Evolutionary conservation across 306 rosid genomes (phyloP).

Genomic region (Rosa persica): DNA sequence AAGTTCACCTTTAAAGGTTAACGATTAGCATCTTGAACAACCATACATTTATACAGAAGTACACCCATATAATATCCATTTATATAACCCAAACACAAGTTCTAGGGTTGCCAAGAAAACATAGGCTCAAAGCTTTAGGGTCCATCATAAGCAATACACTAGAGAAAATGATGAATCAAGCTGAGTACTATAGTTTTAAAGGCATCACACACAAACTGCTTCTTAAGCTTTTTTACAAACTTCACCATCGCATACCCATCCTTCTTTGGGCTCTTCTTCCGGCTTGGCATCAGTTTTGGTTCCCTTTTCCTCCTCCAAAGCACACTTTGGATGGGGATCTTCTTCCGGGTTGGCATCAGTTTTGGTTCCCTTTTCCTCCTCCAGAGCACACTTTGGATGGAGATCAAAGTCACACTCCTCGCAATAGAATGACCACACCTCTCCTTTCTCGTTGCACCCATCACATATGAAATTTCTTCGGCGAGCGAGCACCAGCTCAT

Average conservation of each 20-base stretch:
- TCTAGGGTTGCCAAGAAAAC: background rate
- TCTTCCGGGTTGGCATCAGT: conserved; percentile 23
- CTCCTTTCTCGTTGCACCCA: conserved; percentile 42
- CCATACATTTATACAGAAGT: background rate
- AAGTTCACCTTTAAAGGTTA: background rate
- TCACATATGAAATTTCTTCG: conserved; percentile 38
- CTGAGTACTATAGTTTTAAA: background rate
- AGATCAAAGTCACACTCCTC: conserved; percentile 62
- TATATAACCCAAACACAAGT: background rate
- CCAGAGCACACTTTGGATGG: conserved; percentile 59
- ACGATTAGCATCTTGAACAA: background rate
- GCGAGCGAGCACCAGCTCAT: conserved; percentile 47
- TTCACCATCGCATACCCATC: conserved; percentile 59
- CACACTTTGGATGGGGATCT: conserved; percentile 57
- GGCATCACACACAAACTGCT: conserved; percentile 6
- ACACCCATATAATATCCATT: background rate
- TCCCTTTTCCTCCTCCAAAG: conserved; percentile 35
- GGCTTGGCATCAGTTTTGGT: conserved; percentile 25
- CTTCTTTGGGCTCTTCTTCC: conserved; percentile 37
- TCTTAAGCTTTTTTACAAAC: conserved; percentile 49
- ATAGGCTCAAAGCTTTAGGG: background rate
- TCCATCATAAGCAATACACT: background rate
- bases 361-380: conserved; percentile 31
- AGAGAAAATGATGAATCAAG: background rate
- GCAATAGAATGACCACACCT: conserved; percentile 58